Base-by-base conservation (phyloP, 441 rosid species). In the Dalechampia spathulata region DNA sequence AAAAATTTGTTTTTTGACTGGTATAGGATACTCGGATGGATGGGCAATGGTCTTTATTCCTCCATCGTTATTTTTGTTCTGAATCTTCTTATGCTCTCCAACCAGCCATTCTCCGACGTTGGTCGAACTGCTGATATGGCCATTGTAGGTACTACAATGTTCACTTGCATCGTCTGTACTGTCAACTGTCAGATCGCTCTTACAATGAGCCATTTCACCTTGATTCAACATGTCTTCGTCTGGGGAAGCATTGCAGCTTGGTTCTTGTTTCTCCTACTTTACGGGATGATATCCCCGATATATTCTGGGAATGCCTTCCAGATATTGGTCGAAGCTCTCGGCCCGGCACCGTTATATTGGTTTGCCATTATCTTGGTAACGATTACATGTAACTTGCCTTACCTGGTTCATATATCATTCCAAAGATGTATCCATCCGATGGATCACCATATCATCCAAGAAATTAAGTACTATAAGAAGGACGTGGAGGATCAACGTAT, bases 401-500 rank as follows among this genome's bases (percentile, higher is more conserved):
- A 94, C 79, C 62, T 90, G 55, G 70, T 71, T 32, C 90, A 94
- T 74, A 78, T 94, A 52, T 80, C 94, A 4, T 77, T 81, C 74
- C 95, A 90, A 55, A 82, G 99, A 70, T 78, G 76, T 47, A 75
- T 94, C 72, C 63, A 86, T 51, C 98, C 99, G 1, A 43, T 87
- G 94, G 99, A 94, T 67, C 99, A 94, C 73, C 99, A 94, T 60
- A 77, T 94, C 68, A 90, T 94, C 66, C 99, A 90, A 79, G 99
- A 94, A 78, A 94, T 94, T 72, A 88, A 86, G 68, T 81, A 81
- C 73, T 88, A 82, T 66, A 81, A 54, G 72, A 90, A 83, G 44
- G 99, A 94, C 20, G 80, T 82, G 0, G 77, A 86, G 72, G 99
- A 91, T 69, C 79, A 75, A 66, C 72, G 59, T 52, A 83, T 94